Percentiles rank a stretch among this genome's conserved stretches.
Evolutionary conservation across 2,329 filamentous ascomycete genomes (phyloP).

Genomic region (Westerdykella aurantiaca): DNA sequence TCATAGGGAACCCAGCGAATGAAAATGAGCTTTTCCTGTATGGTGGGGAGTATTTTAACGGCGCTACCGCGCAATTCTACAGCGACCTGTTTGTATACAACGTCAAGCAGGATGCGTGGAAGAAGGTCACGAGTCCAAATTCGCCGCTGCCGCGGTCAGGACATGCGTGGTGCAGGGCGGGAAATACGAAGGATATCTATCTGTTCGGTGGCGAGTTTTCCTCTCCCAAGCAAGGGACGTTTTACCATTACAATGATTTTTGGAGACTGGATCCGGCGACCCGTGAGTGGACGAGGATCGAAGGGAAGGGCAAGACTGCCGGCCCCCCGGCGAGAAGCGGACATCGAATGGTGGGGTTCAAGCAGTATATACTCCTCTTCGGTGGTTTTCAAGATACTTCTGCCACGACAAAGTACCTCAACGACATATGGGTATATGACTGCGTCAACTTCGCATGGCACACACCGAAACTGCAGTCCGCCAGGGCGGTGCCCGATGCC

Average conservation of each 20-base stretch:
- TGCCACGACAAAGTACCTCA: slow-evolving; percentile 87
- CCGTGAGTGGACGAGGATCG: slow-evolving; percentile 86
- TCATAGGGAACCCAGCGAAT: slow-evolving; percentile 81
- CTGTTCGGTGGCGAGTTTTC: slow-evolving; percentile 96
- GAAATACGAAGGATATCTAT: slow-evolving; percentile 79
- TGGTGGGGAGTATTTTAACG: slow-evolving; percentile 94
- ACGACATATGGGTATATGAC: slow-evolving; percentile 94
- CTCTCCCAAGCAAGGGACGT: slow-evolving; percentile 93
- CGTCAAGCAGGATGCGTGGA: slow-evolving; percentile 84
- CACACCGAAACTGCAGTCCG: slow-evolving; percentile 66
- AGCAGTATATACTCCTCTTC: slow-evolving; percentile 93
- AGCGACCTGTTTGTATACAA: slow-evolving; percentile 65
- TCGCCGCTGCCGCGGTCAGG: slow-evolving; percentile 84
- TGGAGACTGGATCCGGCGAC: slow-evolving; percentile 82
- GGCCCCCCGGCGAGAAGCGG: slow-evolving; percentile 80
- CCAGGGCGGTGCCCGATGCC: slow-evolving; percentile 81
- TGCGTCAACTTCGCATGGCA: slow-evolving; percentile 82
- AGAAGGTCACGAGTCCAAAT: slow-evolving; percentile 83
- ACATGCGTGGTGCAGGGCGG: slow-evolving; percentile 89
- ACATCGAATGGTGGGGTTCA: slow-evolving; percentile 93
- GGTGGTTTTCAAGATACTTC: slow-evolving; percentile 97
- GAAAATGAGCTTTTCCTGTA: slow-evolving; percentile 85
- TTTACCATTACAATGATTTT: slow-evolving; percentile 99
- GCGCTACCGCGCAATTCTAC: slow-evolving; percentile 68
- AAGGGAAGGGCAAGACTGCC: slow-evolving; percentile 66